Evolutionary conservation across 2,329 filamentous ascomycete genomes (phyloP), one percentile per base, ranked within the genome.

Genomic region (Aspergillus ochraceus): DNA sequence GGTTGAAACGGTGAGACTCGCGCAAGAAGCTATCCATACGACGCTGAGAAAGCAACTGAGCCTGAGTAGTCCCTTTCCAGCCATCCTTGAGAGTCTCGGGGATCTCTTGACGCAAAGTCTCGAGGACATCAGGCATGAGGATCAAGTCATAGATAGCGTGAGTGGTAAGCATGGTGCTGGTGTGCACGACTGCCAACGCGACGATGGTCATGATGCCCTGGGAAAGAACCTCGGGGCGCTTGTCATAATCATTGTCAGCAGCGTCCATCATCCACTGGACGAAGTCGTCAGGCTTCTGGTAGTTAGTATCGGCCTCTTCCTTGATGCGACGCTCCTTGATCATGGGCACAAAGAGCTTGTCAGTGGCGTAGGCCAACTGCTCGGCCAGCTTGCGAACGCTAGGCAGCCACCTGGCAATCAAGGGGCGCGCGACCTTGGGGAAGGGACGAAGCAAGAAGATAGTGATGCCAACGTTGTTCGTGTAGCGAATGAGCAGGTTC

Each of bases 121-220:
- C 72, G 30, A 83, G 66, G 64, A 83, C 77, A 30, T 85, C 79
- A 0, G 83, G 84, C 32, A 76, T 70, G 1, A 78, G 72, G 0
- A 80, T 79, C 2, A 88, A 67, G 63, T 83, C 80, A 64, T 81
- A 85, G 20, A 87, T 75, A 56, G 78, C 56, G 77, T 84, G 70
- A 6, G 66, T 70, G 58, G 72, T 60, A 1, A 68, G 62, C 59
- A 70, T 70, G 1, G 70, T 65, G 29, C 67, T 70, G 6, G 71
- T 72, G 45, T 73, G 70, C 5, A 70, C 62, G 29, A 71, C 64
- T 2, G 68, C 69, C 50, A 73, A 46, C 50, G 66, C 69, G 42
- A 70, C 69, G 14, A 71, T 53, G 9, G 69, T 59, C 42, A 73
- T 56, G 49, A 71, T 58, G 32, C 67, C 67, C 47, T 71, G 67